Evolutionary conservation across 441 rosid species (phyloP).

Genomic region (Breynia disticha): DNA sequence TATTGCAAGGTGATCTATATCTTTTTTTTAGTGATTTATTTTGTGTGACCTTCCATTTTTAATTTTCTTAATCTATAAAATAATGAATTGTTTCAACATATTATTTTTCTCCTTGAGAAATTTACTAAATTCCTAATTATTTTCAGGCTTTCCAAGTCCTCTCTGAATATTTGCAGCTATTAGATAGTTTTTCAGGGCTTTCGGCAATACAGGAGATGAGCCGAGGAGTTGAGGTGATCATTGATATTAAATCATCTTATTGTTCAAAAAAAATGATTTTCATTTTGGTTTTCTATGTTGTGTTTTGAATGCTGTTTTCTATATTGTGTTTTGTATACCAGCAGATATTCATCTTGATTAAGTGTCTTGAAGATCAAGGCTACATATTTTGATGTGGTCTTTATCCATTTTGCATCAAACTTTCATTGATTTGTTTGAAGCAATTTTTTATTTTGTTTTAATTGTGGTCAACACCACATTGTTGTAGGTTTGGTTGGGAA

Average conservation of each 20-base stretch:
- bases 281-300: conserved; percentile 1
- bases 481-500: conserved; percentile 87
- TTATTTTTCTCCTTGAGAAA: conserved; percentile 13
- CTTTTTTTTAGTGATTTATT: neutral
- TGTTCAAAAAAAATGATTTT: neutral
- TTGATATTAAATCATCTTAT: conserved; percentile 11
- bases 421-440: neutral
- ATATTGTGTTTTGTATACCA: neutral
- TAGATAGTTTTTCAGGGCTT: conserved; percentile 83
- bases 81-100: conserved; percentile 4
- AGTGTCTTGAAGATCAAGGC: too few species aligned
- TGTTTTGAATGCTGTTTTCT: neutral
- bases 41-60: conserved; percentile 2
- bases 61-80: conserved; percentile 3
- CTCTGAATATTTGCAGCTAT: conserved; percentile 89
- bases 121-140: conserved; percentile 14
- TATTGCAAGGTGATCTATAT: conserved; percentile 72
- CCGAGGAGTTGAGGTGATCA: conserved; percentile 83
- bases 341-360: too few species aligned
- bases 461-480: conserved; percentile 12
- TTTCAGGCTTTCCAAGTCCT: conserved; percentile 93
- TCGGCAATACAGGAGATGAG: conserved; percentile 92
- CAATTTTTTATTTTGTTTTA: conserved; percentile 13
- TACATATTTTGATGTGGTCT: too few species aligned
- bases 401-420: neutral